Evolutionary conservation across 306 rosid genomes (phyloP).

Genomic region (Hippophae rhamnoides): DNA sequence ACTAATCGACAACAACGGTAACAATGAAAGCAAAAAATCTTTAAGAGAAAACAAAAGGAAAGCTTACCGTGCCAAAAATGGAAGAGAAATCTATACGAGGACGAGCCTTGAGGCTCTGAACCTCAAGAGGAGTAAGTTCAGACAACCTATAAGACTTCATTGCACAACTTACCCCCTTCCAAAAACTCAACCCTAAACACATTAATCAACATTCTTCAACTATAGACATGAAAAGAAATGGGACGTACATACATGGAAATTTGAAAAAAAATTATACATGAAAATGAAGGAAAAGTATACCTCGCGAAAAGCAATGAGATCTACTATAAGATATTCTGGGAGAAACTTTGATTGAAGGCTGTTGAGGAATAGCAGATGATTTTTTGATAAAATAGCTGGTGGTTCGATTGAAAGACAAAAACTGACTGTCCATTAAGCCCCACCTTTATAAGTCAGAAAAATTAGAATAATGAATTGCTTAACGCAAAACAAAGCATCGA

Average conservation of each 20-base stretch:
- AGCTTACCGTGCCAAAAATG: slow-evolving; percentile 58
- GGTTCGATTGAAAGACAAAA: slow-evolving; percentile 32
- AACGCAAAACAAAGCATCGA: too few species aligned
- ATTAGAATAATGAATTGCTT: slow-evolving; percentile 1
- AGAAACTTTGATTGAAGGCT: not conserved
- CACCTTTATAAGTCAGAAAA: slow-evolving; percentile 17
- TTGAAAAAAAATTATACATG: not conserved
- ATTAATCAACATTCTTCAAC: slow-evolving; percentile 2
- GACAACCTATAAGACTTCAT: slow-evolving; percentile 77
- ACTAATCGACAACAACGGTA: not conserved
- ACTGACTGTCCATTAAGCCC: slow-evolving; percentile 43
- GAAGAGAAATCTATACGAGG: slow-evolving; percentile 90
- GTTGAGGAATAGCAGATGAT: slow-evolving; percentile 9
- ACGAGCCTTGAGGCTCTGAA: slow-evolving; percentile 72
- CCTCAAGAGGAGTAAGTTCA: slow-evolving; percentile 46
- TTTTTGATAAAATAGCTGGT: slow-evolving; percentile 23
- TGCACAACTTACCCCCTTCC: slow-evolving; percentile 32
- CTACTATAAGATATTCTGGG: slow-evolving; percentile 2
- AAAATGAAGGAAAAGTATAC: slow-evolving; percentile 9
- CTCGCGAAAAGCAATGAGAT: slow-evolving; percentile 15
- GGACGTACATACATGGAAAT: not conserved
- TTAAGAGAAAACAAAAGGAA: not conserved
- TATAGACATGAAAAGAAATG: not conserved
- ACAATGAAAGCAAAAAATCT: not conserved
- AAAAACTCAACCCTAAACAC: slow-evolving; percentile 25